A percentile compares a stretch with the other conserved stretches of the same genome.
phyloP scores from a whole-genome alignment of 495 filamentous ascomycete species.

The Aspergillus carlsbadensis region DNA sequence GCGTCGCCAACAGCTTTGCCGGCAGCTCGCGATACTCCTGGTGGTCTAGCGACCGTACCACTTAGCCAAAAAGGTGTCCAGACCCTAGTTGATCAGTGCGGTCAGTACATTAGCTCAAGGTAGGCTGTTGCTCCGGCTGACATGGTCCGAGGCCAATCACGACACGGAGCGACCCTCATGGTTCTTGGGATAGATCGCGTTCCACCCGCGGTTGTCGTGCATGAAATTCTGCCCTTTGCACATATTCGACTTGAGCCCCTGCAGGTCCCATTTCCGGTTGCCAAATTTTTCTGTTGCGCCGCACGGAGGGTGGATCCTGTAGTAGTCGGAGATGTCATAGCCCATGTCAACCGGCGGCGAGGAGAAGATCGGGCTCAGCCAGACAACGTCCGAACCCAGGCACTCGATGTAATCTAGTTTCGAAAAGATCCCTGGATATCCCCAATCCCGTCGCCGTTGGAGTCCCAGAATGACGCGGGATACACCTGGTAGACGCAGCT shows the following conservation, averaged over 20 bases:
- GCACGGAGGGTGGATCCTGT: constrained; percentile 51
- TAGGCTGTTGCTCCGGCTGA: too few species aligned
- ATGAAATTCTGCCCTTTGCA: background rate
- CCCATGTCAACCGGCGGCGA: constrained; percentile 57
- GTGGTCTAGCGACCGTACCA: too few species aligned
- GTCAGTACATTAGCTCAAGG: too few species aligned
- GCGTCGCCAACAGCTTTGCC: constrained; percentile 57
- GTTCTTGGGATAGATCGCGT: constrained; percentile 43
- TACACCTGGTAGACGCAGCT: constrained; percentile 43
- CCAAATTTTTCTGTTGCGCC: too few species aligned
- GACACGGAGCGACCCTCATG: constrained; percentile 59
- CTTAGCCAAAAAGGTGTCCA: too few species aligned
- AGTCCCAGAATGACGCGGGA: constrained; percentile 38
- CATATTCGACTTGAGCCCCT: constrained; percentile 33
- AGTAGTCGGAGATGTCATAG: constrained; percentile 62
- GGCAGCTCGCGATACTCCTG: constrained; percentile 36
- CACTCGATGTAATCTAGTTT: constrained; percentile 46
- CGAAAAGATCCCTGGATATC: constrained; percentile 43
- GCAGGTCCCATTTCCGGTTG: constrained; percentile 42
- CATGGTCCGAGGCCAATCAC: constrained; percentile 45
- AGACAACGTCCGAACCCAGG: constrained; percentile 38
- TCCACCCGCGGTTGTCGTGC: background rate
- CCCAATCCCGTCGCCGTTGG: constrained; percentile 46
- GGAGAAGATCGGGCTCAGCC: constrained; percentile 41
- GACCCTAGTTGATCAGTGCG: too few species aligned